Conservation (phyloP, 441 rosid genomes). For the Manihot esculenta region DNA sequence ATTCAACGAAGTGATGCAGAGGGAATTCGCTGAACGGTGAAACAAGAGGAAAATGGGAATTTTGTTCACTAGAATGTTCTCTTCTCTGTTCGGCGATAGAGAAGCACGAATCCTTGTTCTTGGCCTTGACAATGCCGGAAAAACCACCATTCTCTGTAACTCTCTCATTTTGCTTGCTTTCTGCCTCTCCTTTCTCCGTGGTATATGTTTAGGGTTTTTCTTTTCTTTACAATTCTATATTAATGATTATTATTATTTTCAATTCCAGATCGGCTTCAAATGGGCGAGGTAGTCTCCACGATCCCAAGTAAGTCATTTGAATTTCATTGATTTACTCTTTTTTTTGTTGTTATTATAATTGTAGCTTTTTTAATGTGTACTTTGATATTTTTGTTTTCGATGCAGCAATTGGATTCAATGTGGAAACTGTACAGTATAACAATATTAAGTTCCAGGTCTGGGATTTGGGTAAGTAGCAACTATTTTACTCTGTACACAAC, state of each 20-base stretch:
- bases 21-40: background rate
- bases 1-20: background rate
- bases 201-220: background rate
- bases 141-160: constrained; percentile 64
- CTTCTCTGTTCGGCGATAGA: constrained; percentile 51
- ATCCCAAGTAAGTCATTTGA: constrained; percentile 58
- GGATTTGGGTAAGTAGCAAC: constrained; percentile 64
- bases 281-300: constrained; percentile 88
- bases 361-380: background rate
- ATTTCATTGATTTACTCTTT: background rate
- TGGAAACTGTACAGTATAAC: constrained; percentile 79
- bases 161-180: background rate
- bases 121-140: constrained; percentile 76
- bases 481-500: background rate
- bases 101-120: constrained; percentile 77
- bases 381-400: constrained; percentile 6
- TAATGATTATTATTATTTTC: background rate
- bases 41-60: constrained; percentile 43
- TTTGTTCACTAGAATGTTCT: constrained; percentile 52
- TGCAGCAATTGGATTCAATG: constrained; percentile 91
- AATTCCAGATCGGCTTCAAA: constrained; percentile 76
- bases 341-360: too few relatives aligned
- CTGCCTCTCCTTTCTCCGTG: background rate
- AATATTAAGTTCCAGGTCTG: constrained; percentile 89
- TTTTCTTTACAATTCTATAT: constrained; percentile 6